Percentiles rank a stretch among this genome's conserved stretches.
phyloP scores from a whole-genome alignment of 208 protist genomes.

The Phytomonas francai region DNA sequence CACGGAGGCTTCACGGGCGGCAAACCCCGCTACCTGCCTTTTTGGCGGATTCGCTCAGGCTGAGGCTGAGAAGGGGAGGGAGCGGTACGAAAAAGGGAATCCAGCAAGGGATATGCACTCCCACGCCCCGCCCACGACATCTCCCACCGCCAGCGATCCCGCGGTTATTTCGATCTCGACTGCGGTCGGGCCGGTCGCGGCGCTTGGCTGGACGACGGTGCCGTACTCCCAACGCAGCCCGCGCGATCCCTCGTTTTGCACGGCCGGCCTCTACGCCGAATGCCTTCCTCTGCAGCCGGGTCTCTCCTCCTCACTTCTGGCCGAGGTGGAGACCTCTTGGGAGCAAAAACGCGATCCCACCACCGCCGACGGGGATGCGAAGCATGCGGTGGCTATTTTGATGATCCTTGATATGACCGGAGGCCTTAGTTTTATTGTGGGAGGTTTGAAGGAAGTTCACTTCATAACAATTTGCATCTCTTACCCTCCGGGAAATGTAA shows the following conservation, averaged over 20 bases:
- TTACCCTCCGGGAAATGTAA: no score
- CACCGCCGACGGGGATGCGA: not conserved
- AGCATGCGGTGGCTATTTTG: conserved; percentile 25
- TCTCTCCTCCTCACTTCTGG: not conserved
- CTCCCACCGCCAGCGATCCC: not conserved
- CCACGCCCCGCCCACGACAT: not conserved
- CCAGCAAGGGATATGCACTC: not conserved
- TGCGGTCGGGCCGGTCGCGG: no score
- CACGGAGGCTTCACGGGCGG: no score
- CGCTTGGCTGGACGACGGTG: no score
- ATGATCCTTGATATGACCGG: conserved; percentile 41
- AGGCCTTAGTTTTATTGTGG: conserved; percentile 37
- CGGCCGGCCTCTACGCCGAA: not conserved
- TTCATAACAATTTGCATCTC: not conserved
- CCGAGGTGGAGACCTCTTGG: not conserved
- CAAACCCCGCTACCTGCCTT: no score
- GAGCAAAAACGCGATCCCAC: not conserved
- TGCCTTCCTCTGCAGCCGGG: not conserved
- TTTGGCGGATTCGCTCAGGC: no score
- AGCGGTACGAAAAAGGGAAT: no score
- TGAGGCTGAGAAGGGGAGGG: no score
- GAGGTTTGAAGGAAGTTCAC: conserved; percentile 54
- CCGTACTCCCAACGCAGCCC: not conserved
- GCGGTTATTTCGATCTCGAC: no score
- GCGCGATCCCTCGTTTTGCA: conserved; percentile 1